Conservation (phyloP, 73 alveolate species). For the Paramecium caudatum region DNA sequence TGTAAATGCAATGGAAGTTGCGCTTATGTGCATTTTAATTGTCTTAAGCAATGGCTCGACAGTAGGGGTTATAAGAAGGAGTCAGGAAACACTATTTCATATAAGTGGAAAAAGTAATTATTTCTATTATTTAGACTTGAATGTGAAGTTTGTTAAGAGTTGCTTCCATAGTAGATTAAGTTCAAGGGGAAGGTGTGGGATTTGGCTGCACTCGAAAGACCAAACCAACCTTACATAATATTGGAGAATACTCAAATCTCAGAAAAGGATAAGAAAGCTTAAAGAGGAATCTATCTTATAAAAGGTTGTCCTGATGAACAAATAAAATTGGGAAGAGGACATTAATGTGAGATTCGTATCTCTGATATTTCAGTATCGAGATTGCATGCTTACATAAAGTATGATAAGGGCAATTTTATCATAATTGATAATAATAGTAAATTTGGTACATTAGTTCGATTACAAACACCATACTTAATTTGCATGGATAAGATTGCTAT, state of each 20-base stretch:
- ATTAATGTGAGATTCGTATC: constrained; percentile 87
- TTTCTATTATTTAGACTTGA: constrained; percentile 69
- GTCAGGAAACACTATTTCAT: constrained; percentile 73
- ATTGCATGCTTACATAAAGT: constrained; percentile 80
- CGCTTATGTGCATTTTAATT: constrained; percentile 84
- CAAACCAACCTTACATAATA: constrained; percentile 82
- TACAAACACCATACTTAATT: constrained; percentile 60
- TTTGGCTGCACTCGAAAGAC: constrained; percentile 81
- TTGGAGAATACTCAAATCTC: constrained; percentile 80
- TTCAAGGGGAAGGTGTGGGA: constrained; percentile 78
- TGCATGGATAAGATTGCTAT: constrained; percentile 70
- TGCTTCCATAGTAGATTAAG: constrained; percentile 84
- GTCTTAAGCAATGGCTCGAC: constrained; percentile 86
- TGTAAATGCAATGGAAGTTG: constrained; percentile 89
- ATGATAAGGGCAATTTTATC: constrained; percentile 71
- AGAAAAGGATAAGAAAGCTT: constrained; percentile 79
- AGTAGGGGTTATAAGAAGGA: constrained; percentile 76
- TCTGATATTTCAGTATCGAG: constrained; percentile 85
- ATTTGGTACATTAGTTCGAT: constrained; percentile 76
- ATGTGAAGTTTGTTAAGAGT: constrained; percentile 91
- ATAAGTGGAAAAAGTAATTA: constrained; percentile 79
- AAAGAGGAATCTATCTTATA: constrained; percentile 83
- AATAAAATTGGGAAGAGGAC: constrained; percentile 83
- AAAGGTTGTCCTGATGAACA: constrained; percentile 74
- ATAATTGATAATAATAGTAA: constrained; percentile 74